A percentile compares a stretch with the other conserved stretches of the same genome.
These are phyloP conservation scores for Gossypium davidsonii DNA, from an alignment of 441 rosid genomes.

Conservation along the genomic window DNA sequence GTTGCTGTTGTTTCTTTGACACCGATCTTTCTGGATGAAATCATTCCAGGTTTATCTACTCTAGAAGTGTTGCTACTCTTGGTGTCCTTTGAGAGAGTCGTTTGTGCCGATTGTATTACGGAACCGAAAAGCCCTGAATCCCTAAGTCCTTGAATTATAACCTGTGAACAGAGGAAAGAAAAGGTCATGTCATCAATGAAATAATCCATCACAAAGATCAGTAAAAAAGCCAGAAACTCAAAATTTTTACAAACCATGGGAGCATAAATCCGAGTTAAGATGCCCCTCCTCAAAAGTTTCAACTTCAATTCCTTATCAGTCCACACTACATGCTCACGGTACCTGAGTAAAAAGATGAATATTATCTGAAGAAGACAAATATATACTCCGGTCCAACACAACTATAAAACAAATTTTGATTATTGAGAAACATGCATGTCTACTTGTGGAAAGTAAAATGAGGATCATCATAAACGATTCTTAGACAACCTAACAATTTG, in stretches of 20 bases:
- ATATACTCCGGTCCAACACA: background rate
- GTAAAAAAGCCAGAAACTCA: background rate
- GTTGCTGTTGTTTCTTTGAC: constrained; percentile 32
- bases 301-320: constrained; percentile 45
- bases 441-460: background rate
- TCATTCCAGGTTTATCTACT: constrained; percentile 13
- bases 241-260: constrained; percentile 60
- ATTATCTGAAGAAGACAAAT: background rate
- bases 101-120: constrained; percentile 44
- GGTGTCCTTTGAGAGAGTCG: constrained; percentile 33
- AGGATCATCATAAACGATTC: background rate
- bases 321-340: constrained; percentile 73
- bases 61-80: constrained; percentile 28
- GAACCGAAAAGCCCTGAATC: constrained; percentile 69
- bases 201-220: background rate
- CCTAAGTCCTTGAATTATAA: constrained; percentile 61
- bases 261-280: constrained; percentile 65
- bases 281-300: constrained; percentile 70
- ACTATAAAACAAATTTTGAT: background rate
- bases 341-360: constrained; percentile 41
- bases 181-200: background rate
- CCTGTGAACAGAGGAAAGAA: constrained; percentile 32
- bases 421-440: background rate
- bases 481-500: background rate
- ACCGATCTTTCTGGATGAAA: constrained; percentile 43